Evolutionary conservation across 139 green algal genomes (phyloP).

Genomic region (Monoraphidium neglectum): DNA sequence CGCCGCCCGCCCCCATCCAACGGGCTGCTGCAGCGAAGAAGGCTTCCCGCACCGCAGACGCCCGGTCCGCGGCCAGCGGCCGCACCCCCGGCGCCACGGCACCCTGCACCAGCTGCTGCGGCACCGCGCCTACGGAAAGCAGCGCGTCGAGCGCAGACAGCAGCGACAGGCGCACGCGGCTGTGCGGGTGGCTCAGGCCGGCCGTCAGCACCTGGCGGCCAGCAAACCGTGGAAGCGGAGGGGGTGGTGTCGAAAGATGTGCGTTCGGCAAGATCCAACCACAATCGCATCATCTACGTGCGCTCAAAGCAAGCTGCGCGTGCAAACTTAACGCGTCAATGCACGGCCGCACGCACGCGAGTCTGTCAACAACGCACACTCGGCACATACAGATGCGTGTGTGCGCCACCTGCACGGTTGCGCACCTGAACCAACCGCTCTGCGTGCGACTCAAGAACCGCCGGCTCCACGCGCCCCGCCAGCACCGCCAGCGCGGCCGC

Average conservation of each 20-base stretch:
- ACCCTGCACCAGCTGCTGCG: slow-evolving; percentile 10
- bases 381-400: too few species aligned
- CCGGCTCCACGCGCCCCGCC: slow-evolving; percentile 2
- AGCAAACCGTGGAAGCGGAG: too few species aligned
- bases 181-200: slow-evolving; percentile 68
- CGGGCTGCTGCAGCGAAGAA: slow-evolving; percentile 48
- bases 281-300: too few species aligned
- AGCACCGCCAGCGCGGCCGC: slow-evolving; percentile 35
- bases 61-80: slow-evolving; percentile 53
- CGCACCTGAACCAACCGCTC: slow-evolving; percentile 39
- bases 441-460: slow-evolving; percentile 33
- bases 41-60: slow-evolving; percentile 46
- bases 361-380: slow-evolving; percentile 2
- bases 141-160: slow-evolving; percentile 59
- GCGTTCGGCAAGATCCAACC: too few species aligned
- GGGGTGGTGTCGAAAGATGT: too few species aligned
- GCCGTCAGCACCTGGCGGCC: slow-evolving; percentile 41
- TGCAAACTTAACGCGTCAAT: too few species aligned
- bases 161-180: slow-evolving; percentile 49
- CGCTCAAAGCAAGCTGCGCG: too few species aligned
- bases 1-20: slow-evolving; percentile 54
- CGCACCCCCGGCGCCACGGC: slow-evolving; percentile 42
- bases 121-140: slow-evolving; percentile 32
- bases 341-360: too few species aligned
- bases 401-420: too few species aligned